phyloP scores from a whole-genome alignment of 106 monocot genomes.

The Vanilla planifolia region DNA sequence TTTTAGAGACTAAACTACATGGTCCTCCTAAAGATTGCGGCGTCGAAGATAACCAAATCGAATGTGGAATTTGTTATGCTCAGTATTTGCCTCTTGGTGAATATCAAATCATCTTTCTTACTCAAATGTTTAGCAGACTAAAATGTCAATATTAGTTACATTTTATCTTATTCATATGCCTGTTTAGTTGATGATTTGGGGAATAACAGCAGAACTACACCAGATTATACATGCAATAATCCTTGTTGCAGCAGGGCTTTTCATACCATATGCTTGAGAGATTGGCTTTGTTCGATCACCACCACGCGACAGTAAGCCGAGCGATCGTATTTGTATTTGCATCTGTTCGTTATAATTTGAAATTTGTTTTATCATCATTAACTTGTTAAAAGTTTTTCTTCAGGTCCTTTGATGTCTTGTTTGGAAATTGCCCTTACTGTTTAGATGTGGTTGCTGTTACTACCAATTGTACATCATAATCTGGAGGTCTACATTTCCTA shows the following conservation, averaged over 20 bases:
- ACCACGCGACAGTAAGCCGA: slow-evolving; percentile 80
- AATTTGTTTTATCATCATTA: too few species aligned
- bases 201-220: slow-evolving; percentile 34
- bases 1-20: slow-evolving; percentile 47
- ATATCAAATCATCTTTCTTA: background rate
- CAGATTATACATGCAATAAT: slow-evolving; percentile 82
- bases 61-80: slow-evolving; percentile 95
- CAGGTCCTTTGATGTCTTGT: slow-evolving; percentile 69
- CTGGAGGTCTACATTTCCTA: too few species aligned
- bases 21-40: slow-evolving; percentile 14
- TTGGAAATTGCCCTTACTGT: slow-evolving; percentile 67
- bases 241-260: slow-evolving; percentile 63
- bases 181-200: slow-evolving; percentile 67
- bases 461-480: background rate
- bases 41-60: slow-evolving; percentile 33
- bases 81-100: slow-evolving; percentile 64
- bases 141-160: too few species aligned
- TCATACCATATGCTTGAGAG: slow-evolving; percentile 71
- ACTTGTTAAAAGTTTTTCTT: background rate
- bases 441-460: slow-evolving; percentile 65
- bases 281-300: slow-evolving; percentile 85
- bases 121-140: background rate
- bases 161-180: background rate
- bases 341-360: too few species aligned
- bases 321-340: too few species aligned